Percentiles rank a stretch among this genome's conserved stretches.
Conservation (phyloP, 1,139 yeast species). For the Suhomyces panamericanus region DNA sequence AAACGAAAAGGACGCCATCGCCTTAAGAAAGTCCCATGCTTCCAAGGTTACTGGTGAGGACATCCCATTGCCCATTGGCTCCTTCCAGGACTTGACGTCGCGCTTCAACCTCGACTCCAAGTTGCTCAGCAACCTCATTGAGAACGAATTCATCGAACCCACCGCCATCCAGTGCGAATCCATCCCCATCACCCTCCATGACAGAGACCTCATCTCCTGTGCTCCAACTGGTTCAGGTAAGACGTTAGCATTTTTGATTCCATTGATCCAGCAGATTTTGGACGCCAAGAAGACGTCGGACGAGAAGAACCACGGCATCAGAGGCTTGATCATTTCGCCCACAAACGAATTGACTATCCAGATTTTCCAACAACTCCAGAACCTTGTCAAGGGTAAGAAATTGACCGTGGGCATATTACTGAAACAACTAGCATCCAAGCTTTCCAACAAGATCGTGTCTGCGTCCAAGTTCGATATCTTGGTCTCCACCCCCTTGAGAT, state of each 20-base stretch:
- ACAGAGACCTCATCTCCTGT: slow-evolving; percentile 77
- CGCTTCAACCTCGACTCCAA: slow-evolving; percentile 67
- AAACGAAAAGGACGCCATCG: slow-evolving; percentile 55
- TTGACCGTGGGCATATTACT: slow-evolving; percentile 69
- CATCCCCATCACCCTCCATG: slow-evolving; percentile 65
- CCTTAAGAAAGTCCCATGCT: slow-evolving; percentile 53
- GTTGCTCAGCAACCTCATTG: slow-evolving; percentile 63
- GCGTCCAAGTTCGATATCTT: slow-evolving; percentile 73
- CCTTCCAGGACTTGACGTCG: slow-evolving; percentile 74
- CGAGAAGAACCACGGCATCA: slow-evolving; percentile 47
- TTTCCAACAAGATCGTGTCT: slow-evolving; percentile 56
- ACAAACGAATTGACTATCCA: slow-evolving; percentile 87
- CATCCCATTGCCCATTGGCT: slow-evolving; percentile 83
- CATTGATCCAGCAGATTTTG: slow-evolving; percentile 63
- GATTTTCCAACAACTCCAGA: slow-evolving; percentile 68
- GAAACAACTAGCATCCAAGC: slow-evolving; percentile 71
- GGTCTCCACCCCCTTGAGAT: slow-evolving; percentile 84
- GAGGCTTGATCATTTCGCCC: slow-evolving; percentile 85
- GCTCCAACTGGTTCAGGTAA: slow-evolving; percentile 97
- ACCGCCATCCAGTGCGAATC: slow-evolving; percentile 91
- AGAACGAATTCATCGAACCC: slow-evolving; percentile 76
- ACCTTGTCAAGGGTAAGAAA: slow-evolving; percentile 54
- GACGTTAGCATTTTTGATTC: slow-evolving; percentile 83
- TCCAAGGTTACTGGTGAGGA: slow-evolving; percentile 76
- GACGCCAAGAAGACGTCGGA: slow-evolving; percentile 22